Evolutionary conservation across 73 alveolate species (phyloP).

Genomic region (Paramecium pentaurelia): DNA sequence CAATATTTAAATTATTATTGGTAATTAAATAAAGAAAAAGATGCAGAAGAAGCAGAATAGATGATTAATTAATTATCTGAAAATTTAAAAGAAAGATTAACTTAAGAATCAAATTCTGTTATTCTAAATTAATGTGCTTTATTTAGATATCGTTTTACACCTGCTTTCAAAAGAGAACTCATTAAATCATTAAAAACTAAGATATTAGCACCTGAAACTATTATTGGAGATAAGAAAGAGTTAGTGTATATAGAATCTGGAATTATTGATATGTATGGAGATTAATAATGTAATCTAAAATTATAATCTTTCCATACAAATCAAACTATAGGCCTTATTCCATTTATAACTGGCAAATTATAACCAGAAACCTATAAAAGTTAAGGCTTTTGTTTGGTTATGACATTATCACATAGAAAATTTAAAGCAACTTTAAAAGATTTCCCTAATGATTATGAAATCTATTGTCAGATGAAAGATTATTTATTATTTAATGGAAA

Average conservation of each 20-base stretch:
- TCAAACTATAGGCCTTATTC: not conserved
- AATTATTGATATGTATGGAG: not conserved
- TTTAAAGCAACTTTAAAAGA: slow-evolving; percentile 2
- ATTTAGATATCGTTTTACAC: not conserved
- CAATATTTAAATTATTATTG: slow-evolving; percentile 70
- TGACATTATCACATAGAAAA: not conserved
- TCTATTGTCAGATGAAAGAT: slow-evolving; percentile 10
- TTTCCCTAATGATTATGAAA: slow-evolving; percentile 37
- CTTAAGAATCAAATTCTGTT: not conserved
- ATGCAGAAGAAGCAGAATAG: not conserved
- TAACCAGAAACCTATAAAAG: not conserved
- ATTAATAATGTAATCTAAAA: not conserved
- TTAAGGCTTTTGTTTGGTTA: not conserved
- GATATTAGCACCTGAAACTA: not conserved
- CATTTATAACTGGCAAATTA: not conserved
- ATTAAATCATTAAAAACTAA: not conserved
- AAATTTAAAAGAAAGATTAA: not conserved
- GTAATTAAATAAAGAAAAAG: not conserved
- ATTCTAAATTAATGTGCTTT: not conserved
- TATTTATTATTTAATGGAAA: not conserved
- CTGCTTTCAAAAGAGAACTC: not conserved
- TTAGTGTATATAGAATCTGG: slow-evolving; percentile 14
- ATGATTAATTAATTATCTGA: slow-evolving; percentile 36
- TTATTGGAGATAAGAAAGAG: not conserved
- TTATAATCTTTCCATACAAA: not conserved